A percentile compares a stretch with the other conserved stretches of the same genome.
Conservation (phyloP, 441 rosid genomes). For the Adansonia rubrostipa region DNA sequence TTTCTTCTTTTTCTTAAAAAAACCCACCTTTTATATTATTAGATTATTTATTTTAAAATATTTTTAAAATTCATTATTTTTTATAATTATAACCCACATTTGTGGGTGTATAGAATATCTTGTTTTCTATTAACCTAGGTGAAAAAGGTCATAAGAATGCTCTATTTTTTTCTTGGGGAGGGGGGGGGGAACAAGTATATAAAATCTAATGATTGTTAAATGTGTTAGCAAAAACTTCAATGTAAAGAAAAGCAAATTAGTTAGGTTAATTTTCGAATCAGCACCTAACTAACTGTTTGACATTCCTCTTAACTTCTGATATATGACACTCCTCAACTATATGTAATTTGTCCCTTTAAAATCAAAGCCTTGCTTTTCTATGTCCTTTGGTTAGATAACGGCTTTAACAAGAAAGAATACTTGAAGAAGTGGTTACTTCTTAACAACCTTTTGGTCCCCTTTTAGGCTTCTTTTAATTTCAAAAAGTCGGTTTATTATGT, state of each 20-base stretch:
- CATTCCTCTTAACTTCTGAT: slow-evolving; percentile 34
- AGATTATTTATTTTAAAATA: no score
- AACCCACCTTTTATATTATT: no score
- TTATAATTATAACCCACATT: no score
- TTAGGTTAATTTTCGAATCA: slow-evolving; percentile 47
- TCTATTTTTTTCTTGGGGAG: no score
- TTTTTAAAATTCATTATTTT: no score
- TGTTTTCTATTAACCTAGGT: no score
- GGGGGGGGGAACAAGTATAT: no score
- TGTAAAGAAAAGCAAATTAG: slow-evolving; percentile 38
- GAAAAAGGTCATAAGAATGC: no score
- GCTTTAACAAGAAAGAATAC: slow-evolving; percentile 48
- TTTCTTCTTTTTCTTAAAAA: no score
- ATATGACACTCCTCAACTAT: neutral
- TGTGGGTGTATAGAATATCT: no score
- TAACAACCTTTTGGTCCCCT: slow-evolving; percentile 35
- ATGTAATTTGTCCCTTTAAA: neutral
- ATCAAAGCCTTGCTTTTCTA: neutral
- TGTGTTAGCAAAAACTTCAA: slow-evolving; percentile 33
- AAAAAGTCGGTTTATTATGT: slow-evolving; percentile 2
- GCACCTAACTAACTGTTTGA: slow-evolving; percentile 48
- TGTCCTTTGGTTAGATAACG: slow-evolving; percentile 44
- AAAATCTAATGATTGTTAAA: no score
- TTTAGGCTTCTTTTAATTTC: slow-evolving; percentile 10
- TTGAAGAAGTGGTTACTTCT: slow-evolving; percentile 29